Evolutionary conservation across 163 green algal species (phyloP).

Genomic region (Chlorella variabilis): DNA sequence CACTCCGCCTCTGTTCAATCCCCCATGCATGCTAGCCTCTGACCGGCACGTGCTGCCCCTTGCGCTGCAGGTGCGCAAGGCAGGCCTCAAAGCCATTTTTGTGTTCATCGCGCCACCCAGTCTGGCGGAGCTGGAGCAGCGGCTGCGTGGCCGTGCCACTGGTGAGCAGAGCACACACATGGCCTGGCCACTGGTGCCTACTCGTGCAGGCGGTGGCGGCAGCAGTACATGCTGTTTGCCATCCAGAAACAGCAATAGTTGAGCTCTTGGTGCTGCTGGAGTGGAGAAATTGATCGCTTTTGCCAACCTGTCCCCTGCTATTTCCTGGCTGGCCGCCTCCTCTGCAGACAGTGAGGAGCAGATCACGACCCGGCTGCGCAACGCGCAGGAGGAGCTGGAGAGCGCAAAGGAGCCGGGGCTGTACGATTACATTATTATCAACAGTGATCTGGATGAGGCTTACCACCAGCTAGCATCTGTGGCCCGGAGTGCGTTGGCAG

Average conservation of each 20-base stretch:
- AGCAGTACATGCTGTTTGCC: not conserved
- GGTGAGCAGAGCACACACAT: not conserved
- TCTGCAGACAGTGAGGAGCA: slow-evolving; percentile 83
- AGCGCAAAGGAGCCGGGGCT: slow-evolving; percentile 56
- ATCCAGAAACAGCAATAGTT: too few relatives aligned
- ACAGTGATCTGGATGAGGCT: slow-evolving; percentile 82
- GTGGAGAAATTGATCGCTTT: too few relatives aligned
- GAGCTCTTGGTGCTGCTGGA: too few relatives aligned
- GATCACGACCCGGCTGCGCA: slow-evolving; percentile 80
- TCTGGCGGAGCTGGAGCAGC: slow-evolving; percentile 88
- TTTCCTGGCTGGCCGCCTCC: not conserved
- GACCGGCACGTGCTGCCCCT: not conserved
- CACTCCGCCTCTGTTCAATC: too few relatives aligned
- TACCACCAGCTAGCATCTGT: slow-evolving; percentile 50
- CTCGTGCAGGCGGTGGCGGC: too few relatives aligned
- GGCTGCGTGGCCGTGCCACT: slow-evolving; percentile 88
- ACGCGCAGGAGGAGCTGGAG: slow-evolving; percentile 85
- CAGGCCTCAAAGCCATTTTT: slow-evolving; percentile 76
- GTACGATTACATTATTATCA: slow-evolving; percentile 94
- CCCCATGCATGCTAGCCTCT: not conserved
- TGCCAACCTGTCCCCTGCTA: not conserved
- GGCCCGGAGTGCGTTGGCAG: slow-evolving; percentile 47
- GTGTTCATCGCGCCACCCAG: slow-evolving; percentile 94
- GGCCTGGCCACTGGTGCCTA: too few relatives aligned
- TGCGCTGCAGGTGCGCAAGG: slow-evolving; percentile 66